Evolutionary conservation across 306 rosid genomes (phyloP), one percentile per base, ranked within the genome.

Genomic region (Lathyrus oleraceus): DNA sequence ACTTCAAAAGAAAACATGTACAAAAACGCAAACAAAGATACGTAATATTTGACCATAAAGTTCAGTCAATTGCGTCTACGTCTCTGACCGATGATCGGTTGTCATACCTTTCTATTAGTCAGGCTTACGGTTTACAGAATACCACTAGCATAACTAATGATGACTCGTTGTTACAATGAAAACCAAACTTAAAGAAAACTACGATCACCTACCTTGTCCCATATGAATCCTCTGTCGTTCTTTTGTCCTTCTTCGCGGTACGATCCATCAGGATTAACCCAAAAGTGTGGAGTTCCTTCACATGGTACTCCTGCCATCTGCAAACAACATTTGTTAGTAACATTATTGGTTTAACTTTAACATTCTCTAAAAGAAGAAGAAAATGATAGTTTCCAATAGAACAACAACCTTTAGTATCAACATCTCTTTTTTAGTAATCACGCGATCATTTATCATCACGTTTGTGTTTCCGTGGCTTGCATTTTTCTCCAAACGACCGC

Each of bases 211-310:
- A 92, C 98, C 92, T 81, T 89, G 62, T 77, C 86, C 98, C 98
- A 92, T 71, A 92, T 87, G 69, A 30, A 2, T 6, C 88, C 98
- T 65, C 73, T 81, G 0, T 72, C 65, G 0, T 67, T 51, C 27
- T 48, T 86, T 85, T 87, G 89, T 73, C 98, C 98, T 69, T 84
- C 98, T 85, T 92, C 96, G 77, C 74, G 85, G 84, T 75, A 86
- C 14, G 95, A 74, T 49, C 98, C 96, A 71, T 89, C 92, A 23
- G 78, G 70, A 54, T 30, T 73, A 71, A 92, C 84, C 98, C 98
- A 92, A 82, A 79, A 89, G 73, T 77, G 75, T 32, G 88, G 83
- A 5, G 67, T 70, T 77, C 96, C 98, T 81, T 86, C 98, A 80
- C 96, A 89, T 3, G 85, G 90, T 21, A 87, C 95, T 59, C 95